phyloP scores from a whole-genome alignment of 2,329 filamentous ascomycete species.

The Coniochaeta hoffmannii region DNA sequence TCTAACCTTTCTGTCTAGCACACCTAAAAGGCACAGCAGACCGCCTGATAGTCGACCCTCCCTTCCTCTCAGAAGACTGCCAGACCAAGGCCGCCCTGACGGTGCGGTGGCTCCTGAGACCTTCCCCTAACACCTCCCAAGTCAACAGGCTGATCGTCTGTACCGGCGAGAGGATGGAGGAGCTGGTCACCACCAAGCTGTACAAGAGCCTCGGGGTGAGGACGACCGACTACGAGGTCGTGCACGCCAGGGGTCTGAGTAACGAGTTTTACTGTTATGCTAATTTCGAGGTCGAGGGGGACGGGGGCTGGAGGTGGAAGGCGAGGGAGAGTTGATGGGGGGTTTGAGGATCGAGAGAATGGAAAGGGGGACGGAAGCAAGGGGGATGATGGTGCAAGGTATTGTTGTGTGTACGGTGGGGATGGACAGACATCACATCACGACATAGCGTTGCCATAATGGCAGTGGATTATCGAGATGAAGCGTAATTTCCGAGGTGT shows the following conservation, averaged over 20 bases:
- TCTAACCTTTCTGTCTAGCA: constrained; percentile 19
- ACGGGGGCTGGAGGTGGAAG: neutral
- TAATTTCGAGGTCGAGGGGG: constrained; percentile 57
- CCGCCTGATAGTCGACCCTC: constrained; percentile 68
- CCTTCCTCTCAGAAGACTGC: constrained; percentile 73
- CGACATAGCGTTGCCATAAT: too few relatives aligned
- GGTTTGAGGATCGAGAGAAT: too few relatives aligned
- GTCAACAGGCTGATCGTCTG: constrained; percentile 50
- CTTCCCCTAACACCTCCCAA: constrained; percentile 13
- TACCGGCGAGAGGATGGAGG: constrained; percentile 71
- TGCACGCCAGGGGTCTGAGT: constrained; percentile 64
- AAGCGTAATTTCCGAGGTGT: too few relatives aligned
- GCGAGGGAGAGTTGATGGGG: neutral
- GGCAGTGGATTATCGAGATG: too few relatives aligned
- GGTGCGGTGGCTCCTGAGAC: constrained; percentile 61
- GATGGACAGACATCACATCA: too few relatives aligned
- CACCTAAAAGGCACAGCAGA: constrained; percentile 58
- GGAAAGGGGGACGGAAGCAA: too few relatives aligned
- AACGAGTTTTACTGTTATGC: constrained; percentile 79
- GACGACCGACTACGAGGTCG: constrained; percentile 61
- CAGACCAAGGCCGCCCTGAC: constrained; percentile 75
- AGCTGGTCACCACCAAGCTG: constrained; percentile 52
- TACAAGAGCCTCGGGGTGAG: constrained; percentile 55
- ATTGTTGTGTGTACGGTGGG: too few relatives aligned
- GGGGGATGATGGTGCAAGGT: too few relatives aligned